Evolutionary conservation across 257 asterid species (phyloP), one percentile per base, ranked within the genome.

Genomic region (Knoxia roxburghii): DNA sequence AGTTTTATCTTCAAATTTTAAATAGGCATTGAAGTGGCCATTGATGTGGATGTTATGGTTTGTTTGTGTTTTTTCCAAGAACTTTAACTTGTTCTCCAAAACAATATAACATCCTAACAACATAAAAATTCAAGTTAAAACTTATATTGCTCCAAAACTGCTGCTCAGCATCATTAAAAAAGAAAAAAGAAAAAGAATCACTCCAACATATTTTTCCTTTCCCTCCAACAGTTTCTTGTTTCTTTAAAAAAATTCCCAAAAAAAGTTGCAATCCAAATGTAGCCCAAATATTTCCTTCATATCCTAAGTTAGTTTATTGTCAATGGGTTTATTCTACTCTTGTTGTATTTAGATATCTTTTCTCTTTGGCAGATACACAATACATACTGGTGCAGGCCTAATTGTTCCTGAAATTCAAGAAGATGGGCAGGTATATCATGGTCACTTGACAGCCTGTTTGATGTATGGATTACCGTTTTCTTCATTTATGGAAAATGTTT

Each of bases 351-450:
- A 18, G 1, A 20, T 0, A 15, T 11, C 33, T 26, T 1, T 17
- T 64, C 1, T 6, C 18, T 76, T 32, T 64, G 80, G 80, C 82
- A 91, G 98, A 72, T 91, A 85, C 83, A 89, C 88, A 13, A 80
- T 91, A 71, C 92, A 89, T 68, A 91, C 96, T 60, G 95, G 92
- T 59, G 98, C 98, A 54, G 98, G 98, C 64, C 84, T 87, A 40
- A 89, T 92, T 71, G 81, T 92, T 72, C 98, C 98, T 43, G 91
- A 89, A 83, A 79, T 89, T 61, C 97, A 81, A 81, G 97, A 87
- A 65, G 89, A 87, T 68, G 96, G 96, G 68, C 83, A 92, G 98
- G 98, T 92, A 73, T 72, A 48, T 37, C 26, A 14, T 40, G 20
- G 26, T 39, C 24, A 18, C 39, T 23, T 49, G 26, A 8, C 55